Evolutionary conservation across 331 rosid species (phyloP), one percentile per base, ranked within the genome.

Genomic region (Stylosanthes scabra): DNA sequence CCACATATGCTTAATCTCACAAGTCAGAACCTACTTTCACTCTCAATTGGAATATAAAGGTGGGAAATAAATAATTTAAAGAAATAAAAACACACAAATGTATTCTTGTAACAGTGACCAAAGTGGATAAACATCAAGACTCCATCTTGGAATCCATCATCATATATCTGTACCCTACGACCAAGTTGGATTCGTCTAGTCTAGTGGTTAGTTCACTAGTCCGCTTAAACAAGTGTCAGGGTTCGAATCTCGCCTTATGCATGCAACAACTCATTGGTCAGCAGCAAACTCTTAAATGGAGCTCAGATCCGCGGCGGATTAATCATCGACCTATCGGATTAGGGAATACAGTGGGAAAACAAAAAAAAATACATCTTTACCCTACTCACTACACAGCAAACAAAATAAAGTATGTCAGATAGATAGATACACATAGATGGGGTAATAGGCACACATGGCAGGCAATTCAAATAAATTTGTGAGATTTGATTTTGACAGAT

Each of bases 381-480:
- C 84, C 39, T 34, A 34, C 39, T 34, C 39, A 34, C 39, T 34
- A 64, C 78, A 68, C 46, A 45, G 47, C 61, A 28, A 40, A 74
- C 39, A 34, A 34, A 34, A 34, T 34, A 66, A 74, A 65, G 76
- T 31, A 78, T 34, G 71, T 34, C 74, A 79, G 51, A 80, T 56
- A 62, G 74, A 70, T 64, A 82, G 81, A 70, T 75, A 66, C 74
- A 80, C 59, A 34, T 34, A 34, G 70, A 79, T 82, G 83, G 81
- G 69, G 16, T 76, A 66, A 73, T 82, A 68, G 83, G 89, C 86
- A 83, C 73, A 56, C 81, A 71, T 75, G 89, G 91, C 84, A 77
- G 82, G 83, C 92, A 90, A 71, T 77, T 79, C 76, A 84, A 80
- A 76, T 61, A 76, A 78, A 64, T 69, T 42, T 44, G 46, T 68